Conservation (phyloP, 352 stramenopile species). For the Halophytophthora batemanensis region DNA sequence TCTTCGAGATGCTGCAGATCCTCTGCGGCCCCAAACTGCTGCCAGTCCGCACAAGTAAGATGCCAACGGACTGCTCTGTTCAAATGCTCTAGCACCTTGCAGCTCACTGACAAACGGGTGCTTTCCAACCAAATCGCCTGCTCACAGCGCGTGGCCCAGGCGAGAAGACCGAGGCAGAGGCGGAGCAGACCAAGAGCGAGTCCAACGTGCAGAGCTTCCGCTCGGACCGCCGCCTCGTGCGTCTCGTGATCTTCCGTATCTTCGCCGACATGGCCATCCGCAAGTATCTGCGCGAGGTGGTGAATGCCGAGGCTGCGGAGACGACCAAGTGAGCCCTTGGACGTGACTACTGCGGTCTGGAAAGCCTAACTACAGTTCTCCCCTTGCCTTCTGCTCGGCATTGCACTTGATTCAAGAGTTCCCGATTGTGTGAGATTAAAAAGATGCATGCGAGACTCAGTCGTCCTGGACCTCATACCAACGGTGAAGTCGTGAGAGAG, state of each 20-base stretch:
- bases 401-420: no score
- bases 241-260: slow-evolving; percentile 64
- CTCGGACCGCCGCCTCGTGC: slow-evolving; percentile 69
- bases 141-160: slow-evolving; percentile 32
- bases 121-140: not conserved
- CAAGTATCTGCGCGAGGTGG: slow-evolving; percentile 55
- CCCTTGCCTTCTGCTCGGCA: not conserved
- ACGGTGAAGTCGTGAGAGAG: no score
- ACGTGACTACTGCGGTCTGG: not conserved
- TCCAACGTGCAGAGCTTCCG: slow-evolving; percentile 80
- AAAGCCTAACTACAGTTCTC: not conserved
- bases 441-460: no score
- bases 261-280: slow-evolving; percentile 67
- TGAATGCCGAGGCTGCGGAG: slow-evolving; percentile 15
- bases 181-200: slow-evolving; percentile 56
- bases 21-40: slow-evolving; percentile 61
- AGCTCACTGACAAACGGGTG: not conserved
- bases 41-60: slow-evolving; percentile 47
- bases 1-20: slow-evolving; percentile 58
- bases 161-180: slow-evolving; percentile 54
- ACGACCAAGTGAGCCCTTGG: not conserved
- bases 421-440: no score
- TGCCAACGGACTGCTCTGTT: not conserved
- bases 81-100: not conserved
- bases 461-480: no score